Percentiles rank a stretch among this genome's conserved stretches.
Evolutionary conservation across 2,329 filamentous ascomycete species (phyloP).

Genomic region (Teratosphaeria zuluensis): DNA sequence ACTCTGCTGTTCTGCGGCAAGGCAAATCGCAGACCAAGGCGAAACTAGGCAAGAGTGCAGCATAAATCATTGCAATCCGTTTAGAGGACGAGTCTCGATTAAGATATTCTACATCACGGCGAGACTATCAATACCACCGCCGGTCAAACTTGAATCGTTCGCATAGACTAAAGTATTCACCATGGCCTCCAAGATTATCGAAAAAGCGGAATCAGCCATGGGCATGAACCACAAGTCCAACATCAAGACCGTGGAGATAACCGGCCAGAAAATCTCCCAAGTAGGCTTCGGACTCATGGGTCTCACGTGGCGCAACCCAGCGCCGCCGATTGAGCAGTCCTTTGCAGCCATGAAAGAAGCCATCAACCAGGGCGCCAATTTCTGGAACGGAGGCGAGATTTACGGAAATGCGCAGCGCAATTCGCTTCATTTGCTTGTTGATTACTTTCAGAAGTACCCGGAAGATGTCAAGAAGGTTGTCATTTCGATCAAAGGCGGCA

Average conservation of each 20-base stretch:
- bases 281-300: slow-evolving; percentile 43
- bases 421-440: slow-evolving; percentile 38
- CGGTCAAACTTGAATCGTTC: too few relatives aligned
- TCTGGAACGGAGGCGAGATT: slow-evolving; percentile 43
- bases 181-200: slow-evolving; percentile 11
- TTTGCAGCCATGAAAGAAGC: slow-evolving; percentile 38
- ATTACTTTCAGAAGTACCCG: slow-evolving; percentile 44
- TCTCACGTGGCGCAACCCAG: slow-evolving; percentile 36
- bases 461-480: slow-evolving; percentile 42
- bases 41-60: too few relatives aligned
- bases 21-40: too few relatives aligned
- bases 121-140: too few relatives aligned
- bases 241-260: slow-evolving; percentile 10
- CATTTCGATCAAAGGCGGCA: slow-evolving; percentile 42
- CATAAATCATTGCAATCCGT: too few relatives aligned
- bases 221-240: slow-evolving; percentile 8
- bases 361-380: slow-evolving; percentile 33
- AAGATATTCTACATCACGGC: too few relatives aligned
- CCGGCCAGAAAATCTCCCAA: slow-evolving; percentile 15
- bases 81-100: too few relatives aligned
- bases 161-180: not conserved
- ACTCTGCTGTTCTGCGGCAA: too few relatives aligned
- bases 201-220: slow-evolving; percentile 20
- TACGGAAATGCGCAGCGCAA: slow-evolving; percentile 39
- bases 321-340: slow-evolving; percentile 28